Conservation (phyloP, 371 early-diverging fungal species). For the Mucor piriformis region DNA sequence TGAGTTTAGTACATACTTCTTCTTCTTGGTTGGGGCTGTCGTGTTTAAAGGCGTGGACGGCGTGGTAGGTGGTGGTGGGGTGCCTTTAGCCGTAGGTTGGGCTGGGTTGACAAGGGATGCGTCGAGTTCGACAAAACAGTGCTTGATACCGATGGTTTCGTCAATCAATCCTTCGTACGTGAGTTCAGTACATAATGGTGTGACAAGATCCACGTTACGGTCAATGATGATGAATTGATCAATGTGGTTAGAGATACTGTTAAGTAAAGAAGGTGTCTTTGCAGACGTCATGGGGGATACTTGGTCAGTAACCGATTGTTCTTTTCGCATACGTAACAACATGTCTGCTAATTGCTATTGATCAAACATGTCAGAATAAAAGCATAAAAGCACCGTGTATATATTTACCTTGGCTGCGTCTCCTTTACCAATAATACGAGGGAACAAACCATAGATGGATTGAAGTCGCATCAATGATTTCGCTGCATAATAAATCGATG, state of each 20-base stretch:
- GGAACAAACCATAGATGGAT: conserved; percentile 83
- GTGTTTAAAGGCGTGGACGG: conserved; percentile 11
- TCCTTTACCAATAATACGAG: conserved; percentile 90
- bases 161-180: conserved; percentile 95
- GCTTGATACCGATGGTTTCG: conserved; percentile 71
- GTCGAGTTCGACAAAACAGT: conserved; percentile 72
- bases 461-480: conserved; percentile 87
- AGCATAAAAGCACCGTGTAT: background rate
- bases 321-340: conserved; percentile 82
- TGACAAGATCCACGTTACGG: conserved; percentile 85
- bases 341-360: conserved; percentile 77
- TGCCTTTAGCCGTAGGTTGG: conserved; percentile 9
- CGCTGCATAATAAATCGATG: conserved; percentile 78
- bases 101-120: conserved; percentile 46
- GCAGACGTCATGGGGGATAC: conserved; percentile 48
- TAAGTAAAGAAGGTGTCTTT: conserved; percentile 39
- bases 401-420: conserved; percentile 68
- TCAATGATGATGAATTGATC: conserved; percentile 93
- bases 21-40: conserved; percentile 56
- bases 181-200: conserved; percentile 90
- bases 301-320: conserved; percentile 65
- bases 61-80: conserved; percentile 14
- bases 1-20: conserved; percentile 80
- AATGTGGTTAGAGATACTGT: conserved; percentile 68
- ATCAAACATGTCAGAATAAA: background rate